phyloP scores from a whole-genome alignment of 192 early-diverging fungal species.

The Helicostylum pulchrum region DNA sequence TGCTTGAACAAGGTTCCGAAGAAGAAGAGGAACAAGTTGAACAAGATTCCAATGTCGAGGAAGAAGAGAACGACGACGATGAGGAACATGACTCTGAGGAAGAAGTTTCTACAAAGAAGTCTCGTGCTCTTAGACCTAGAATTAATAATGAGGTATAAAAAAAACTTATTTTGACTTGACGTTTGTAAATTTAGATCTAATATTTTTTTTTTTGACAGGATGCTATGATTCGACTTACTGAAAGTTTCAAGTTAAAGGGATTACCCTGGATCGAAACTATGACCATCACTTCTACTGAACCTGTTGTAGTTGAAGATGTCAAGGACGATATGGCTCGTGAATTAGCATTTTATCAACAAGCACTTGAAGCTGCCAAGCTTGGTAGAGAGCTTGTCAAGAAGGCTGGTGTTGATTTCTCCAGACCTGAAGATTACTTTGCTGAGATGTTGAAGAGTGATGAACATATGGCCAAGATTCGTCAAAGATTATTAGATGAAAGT shows the following conservation, averaged over 20 bases:
- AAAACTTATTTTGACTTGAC: neutral
- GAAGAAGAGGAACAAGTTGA: neutral
- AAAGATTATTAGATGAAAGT: slow-evolving; percentile 81
- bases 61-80: slow-evolving; percentile 33
- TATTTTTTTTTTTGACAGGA: slow-evolving; percentile 32
- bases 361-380: slow-evolving; percentile 68
- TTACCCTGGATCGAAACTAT: slow-evolving; percentile 73
- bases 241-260: slow-evolving; percentile 59
- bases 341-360: slow-evolving; percentile 91
- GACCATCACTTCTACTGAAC: slow-evolving; percentile 52
- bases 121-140: slow-evolving; percentile 7
- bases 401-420: slow-evolving; percentile 68
- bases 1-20: neutral
- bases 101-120: slow-evolving; percentile 21
- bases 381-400: slow-evolving; percentile 62
- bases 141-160: slow-evolving; percentile 15
- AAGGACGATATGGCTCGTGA: slow-evolving; percentile 92
- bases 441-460: slow-evolving; percentile 98
- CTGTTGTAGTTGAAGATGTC: slow-evolving; percentile 56
- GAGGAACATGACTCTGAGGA: slow-evolving; percentile 33
- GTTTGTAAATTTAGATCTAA: slow-evolving; percentile 1
- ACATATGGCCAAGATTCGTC: slow-evolving; percentile 88
- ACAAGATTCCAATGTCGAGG: neutral
- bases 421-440: slow-evolving; percentile 96
- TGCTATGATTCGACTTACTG: slow-evolving; percentile 55